Base-by-base conservation (phyloP, 352 stramenopile genomes). In the Phytopythium aichiense region DNA sequence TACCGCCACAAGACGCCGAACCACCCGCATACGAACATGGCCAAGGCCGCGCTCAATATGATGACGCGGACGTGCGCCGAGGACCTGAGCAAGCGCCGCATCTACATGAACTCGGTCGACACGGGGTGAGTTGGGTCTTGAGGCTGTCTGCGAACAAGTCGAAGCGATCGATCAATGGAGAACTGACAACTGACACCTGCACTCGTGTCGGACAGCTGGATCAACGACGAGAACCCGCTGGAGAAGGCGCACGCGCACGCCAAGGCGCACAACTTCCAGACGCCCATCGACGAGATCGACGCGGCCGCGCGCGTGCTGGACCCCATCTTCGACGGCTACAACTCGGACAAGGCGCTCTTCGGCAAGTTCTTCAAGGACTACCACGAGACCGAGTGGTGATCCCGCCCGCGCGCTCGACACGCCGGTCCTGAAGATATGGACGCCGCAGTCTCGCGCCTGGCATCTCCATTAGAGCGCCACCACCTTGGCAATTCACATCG, bases 41-140 rank as follows among this genome's bases (percentile, higher is more conserved):
- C 96, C 30, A 99, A 99, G 77, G 95, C 96, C 4, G 95, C 95
- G 38, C 82, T 98, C 58, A 99, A 99, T 74, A 99, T 99, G 96
- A 97, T 99, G 73, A 99, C 96, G n/a, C 80, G 95, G 18, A 99
- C 96, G 8, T 98, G 89, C 33, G 91, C 94, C 0, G 91, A 98
- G 67, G 95, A 98, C 71, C 72, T 98, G 71, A 95, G 89, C 55
- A 97, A 97, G 69, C 84, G 89, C 12, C 70, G 82, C 59, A 98
- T 99, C 61, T 99, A 90, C 69, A 99, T 99, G 96, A 99, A 98
- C 67, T 95, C 88, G 43, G 94, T 99, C n/a, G 96, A 99, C 77
- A 99, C 96, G 20, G 96, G 96, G 74, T 92, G 35, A 66, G 18
- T 40, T 65, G 25, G 51, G 9, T 54, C 35, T 40, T 31, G 28